Conservation (phyloP, 176 grass and related monocot genomes). For the Saccharum spontaneum region DNA sequence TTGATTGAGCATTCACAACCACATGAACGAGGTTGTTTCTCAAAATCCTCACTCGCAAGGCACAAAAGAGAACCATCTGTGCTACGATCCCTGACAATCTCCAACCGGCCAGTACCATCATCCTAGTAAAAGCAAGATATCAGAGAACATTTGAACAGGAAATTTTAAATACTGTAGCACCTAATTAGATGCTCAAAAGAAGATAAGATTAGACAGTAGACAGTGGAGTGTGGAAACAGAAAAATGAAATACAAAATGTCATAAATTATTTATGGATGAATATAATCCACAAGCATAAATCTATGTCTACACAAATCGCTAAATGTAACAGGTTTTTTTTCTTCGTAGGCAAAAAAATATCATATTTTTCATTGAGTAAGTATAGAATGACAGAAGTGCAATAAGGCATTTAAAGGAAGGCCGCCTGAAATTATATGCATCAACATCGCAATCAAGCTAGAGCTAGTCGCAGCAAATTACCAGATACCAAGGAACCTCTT, state of each 20-base stretch:
- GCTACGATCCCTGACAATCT: conserved; percentile 43
- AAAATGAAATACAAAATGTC: background rate
- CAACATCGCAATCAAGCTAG: background rate
- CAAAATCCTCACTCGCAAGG: conserved; percentile 55
- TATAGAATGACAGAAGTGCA: background rate
- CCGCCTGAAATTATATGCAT: background rate
- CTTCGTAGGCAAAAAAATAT: too few species aligned
- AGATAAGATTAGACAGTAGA: background rate
- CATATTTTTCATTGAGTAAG: too few species aligned
- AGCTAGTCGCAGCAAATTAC: conserved; percentile 31
- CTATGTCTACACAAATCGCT: background rate
- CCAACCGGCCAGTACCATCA: conserved; percentile 56
- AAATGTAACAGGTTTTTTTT: too few species aligned
- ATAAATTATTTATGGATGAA: background rate
- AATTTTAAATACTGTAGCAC: background rate
- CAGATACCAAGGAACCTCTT: conserved; percentile 63
- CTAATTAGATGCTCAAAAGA: background rate
- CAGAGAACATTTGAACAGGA: background rate
- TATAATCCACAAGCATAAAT: background rate
- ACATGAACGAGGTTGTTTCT: conserved; percentile 52
- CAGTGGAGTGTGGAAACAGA: background rate
- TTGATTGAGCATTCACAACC: conserved; percentile 61
- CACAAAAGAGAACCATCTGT: conserved; percentile 43
- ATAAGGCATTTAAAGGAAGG: background rate
- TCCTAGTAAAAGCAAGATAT: conserved; percentile 40